Base-by-base conservation (phyloP, 257 asterid genomes). In the Solanum chmielewskii region DNA sequence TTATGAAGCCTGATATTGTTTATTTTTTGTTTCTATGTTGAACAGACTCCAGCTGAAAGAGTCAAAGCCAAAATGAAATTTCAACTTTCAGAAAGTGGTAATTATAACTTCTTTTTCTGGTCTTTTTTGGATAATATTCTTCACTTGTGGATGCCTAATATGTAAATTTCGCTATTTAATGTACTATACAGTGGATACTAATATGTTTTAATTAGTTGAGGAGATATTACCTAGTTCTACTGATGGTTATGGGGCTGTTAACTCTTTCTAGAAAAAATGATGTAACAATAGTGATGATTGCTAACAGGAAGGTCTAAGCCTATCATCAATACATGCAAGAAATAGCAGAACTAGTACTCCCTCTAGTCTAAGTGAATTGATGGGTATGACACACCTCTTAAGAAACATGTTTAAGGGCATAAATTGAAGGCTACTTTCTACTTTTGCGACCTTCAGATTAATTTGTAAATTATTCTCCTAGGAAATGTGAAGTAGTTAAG, bases 61-160 rank as follows among this genome's bases (percentile, higher is more conserved):
- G 95, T 95, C 88, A 95, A 92, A 94, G 99, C 98, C 90, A 95
- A 93, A 93, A 95, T 94, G 99, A 93, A 95, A 89, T 90, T 94
- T 86, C 98, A 97, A 93, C 98, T 97, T 90, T 92, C 95, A 68
- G 91, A 90, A 93, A 94, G 98, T 86, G 98, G 99, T 97, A 91
- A 88, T 77, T 21, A 12, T 12, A 29, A 15, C 39, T 31, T 45
- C 18, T 78, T 20, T 56, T 44, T 78, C 66, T 47, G 66, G 66
- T 78, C 66, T 45, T 45, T 77, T 25, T 27, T 78, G 41, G 52
- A 45, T 27, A 45, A 45, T 25, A 16, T 78, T 78, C 27, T 78
- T 45, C 84, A 78, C 37, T 78, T 27, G 66, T 45, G 84, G 84
- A 27, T 45, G 84, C 83, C 83, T 42, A 14, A 42, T 77, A 25